Evolutionary conservation across 768 basidiomycete species (phyloP), one percentile per base, ranked within the genome.

Genomic region (Tricholoma hemisulphureum): DNA sequence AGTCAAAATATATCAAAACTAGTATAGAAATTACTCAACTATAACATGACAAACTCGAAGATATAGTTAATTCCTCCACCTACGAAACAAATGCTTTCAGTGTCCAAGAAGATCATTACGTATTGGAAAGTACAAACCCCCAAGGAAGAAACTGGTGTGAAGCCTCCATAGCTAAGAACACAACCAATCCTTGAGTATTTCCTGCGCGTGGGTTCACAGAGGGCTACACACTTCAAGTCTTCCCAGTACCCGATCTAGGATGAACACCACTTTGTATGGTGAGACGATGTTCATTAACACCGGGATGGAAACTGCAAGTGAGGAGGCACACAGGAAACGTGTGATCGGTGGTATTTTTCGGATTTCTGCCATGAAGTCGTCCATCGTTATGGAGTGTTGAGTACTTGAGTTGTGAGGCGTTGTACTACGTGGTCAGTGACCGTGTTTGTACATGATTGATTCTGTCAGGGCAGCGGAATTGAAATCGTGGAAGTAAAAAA

Each of bases 331-430:
- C 6, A 91, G 69, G 55, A 86, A 84, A 29, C 93, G 84, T 5
- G 93, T 93, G 34, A 95, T 87, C 31, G 88, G 88, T 0, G 93
- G 92, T 1, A 94, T 90, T 75, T 91, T 93, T 64, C 78, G 83
- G 53, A 93, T 71, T 74, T 93, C 88, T 20, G 81, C 76, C 2
- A 80, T 21, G 34, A 85, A 65, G 16, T 75, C 73, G 51, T 80
- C 73, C 83, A 83, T 83, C 21, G 39, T 55, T 51, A 56, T 51
- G 23, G n/a, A 39, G 6, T 14, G 31, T 43, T 14, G 45, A 48
- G n/a, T n/a, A n/a, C n/a, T n/a, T n/a, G n/a, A n/a, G n/a, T n/a
- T n/a, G n/a, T n/a, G n/a, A 28, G n/a, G 24, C 7, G 43, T 45
- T 16, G 24, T 45, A 23, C 4, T 39, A 39, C 39, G 39, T 20